These are phyloP conservation scores for Zalaria sp. DNA, from an alignment of 2,329 filamentous ascomycete species.

Conservation along the genomic window DNA sequence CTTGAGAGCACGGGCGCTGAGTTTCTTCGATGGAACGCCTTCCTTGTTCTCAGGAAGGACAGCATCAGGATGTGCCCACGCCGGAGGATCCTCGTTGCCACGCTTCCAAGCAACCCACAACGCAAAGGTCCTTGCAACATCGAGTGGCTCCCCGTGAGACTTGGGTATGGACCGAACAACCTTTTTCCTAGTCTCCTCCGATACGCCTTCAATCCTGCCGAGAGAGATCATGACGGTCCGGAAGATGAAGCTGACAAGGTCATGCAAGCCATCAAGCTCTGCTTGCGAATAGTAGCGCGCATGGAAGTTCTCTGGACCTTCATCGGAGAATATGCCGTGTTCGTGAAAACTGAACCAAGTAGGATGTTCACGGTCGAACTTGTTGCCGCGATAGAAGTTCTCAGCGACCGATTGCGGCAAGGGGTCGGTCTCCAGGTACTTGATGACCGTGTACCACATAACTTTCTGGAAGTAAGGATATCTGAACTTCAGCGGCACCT, in stretches of 20 bases:
- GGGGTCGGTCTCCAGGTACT: constrained; percentile 50
- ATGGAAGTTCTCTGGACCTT: constrained; percentile 41
- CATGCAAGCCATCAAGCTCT: constrained; percentile 46
- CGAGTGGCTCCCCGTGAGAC: constrained; percentile 45
- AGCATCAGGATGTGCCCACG: constrained; percentile 46
- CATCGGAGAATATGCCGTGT: constrained; percentile 34
- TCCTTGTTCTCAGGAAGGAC: constrained; percentile 35
- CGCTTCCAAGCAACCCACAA: constrained; percentile 56
- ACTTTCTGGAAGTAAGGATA: constrained; percentile 58
- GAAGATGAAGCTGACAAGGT: constrained; percentile 46
- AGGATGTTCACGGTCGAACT: constrained; percentile 40
- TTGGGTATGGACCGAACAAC: constrained; percentile 51
- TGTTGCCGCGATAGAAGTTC: constrained; percentile 39
- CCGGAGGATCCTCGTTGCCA: constrained; percentile 46
- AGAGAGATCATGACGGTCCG: constrained; percentile 48
- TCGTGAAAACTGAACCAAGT: constrained; percentile 45
- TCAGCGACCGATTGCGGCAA: constrained; percentile 43
- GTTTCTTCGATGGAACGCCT: constrained; percentile 35
- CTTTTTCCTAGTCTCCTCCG: constrained; percentile 42
- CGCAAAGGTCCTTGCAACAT: constrained; percentile 44
- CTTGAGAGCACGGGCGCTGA: constrained; percentile 40
- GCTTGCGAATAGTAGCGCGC: constrained; percentile 48
- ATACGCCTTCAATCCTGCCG: constrained; percentile 47
- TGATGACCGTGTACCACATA: constrained; percentile 53
- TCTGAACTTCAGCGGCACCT: constrained; percentile 50